phyloP scores from a whole-genome alignment of 169 alveolate species.

The Toxoplasma gondii region DNA sequence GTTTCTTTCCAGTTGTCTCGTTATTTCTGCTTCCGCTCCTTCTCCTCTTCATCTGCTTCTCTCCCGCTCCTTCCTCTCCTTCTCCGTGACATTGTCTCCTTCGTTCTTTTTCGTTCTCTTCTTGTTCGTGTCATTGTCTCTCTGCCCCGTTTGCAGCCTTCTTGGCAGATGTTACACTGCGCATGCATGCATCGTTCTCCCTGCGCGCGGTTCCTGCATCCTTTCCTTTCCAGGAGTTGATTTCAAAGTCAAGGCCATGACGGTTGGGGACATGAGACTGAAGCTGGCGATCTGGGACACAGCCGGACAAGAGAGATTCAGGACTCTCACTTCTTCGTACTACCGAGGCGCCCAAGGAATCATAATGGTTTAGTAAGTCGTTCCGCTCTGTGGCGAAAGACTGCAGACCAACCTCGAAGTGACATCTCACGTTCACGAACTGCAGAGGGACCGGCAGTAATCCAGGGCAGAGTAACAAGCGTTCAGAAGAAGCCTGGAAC shows the following conservation, averaged over 20 bases:
- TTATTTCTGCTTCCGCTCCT: no score
- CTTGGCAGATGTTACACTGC: no score
- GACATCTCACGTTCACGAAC: background rate
- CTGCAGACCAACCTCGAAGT: background rate
- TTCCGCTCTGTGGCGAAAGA: background rate
- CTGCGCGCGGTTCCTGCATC: background rate
- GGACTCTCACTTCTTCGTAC: constrained; percentile 94
- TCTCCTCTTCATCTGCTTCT: no score
- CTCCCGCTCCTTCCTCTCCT: no score
- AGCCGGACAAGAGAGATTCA: constrained; percentile 96
- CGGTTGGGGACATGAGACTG: constrained; percentile 34
- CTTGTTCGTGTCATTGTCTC: no score
- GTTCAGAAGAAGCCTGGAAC: background rate
- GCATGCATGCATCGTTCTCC: no score
- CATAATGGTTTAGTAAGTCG: constrained; percentile 60
- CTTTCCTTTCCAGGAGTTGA: constrained; percentile 55
- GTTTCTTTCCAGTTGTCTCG: no score
- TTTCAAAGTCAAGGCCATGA: constrained; percentile 54
- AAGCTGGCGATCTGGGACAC: constrained; percentile 91
- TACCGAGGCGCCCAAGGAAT: constrained; percentile 95
- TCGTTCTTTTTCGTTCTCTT: no score
- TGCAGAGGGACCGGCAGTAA: background rate
- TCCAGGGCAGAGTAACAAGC: background rate
- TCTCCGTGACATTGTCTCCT: no score
- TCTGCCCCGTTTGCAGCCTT: no score